Conservation (phyloP, 306 rosid genomes). For the Hylodesmum podocarpum region DNA sequence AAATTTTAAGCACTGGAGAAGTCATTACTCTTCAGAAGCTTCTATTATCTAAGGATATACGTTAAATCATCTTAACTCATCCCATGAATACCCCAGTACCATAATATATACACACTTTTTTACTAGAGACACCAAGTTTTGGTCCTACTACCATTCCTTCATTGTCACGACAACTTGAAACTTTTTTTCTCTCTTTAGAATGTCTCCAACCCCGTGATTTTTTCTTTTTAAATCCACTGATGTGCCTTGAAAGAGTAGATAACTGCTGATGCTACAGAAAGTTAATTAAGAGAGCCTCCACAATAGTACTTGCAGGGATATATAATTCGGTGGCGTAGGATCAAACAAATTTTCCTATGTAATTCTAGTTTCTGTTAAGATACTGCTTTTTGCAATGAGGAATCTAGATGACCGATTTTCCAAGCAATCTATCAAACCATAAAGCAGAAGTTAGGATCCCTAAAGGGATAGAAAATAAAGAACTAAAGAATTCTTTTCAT, state of each 20-base stretch:
- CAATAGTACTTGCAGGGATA: neutral
- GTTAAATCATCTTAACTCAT: no score
- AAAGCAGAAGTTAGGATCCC: slow-evolving; percentile 26
- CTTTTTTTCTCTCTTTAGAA: slow-evolving; percentile 12
- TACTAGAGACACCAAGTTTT: neutral
- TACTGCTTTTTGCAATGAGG: slow-evolving; percentile 21
- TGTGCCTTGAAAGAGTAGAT: slow-evolving; percentile 13
- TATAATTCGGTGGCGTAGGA: neutral
- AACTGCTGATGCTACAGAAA: slow-evolving; percentile 3
- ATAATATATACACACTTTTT: neutral
- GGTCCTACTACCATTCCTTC: slow-evolving; percentile 35
- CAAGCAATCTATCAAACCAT: slow-evolving; percentile 29
- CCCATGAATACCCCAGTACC: neutral
- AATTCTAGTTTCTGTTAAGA: neutral
- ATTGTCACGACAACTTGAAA: slow-evolving; percentile 19
- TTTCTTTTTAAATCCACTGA: neutral
- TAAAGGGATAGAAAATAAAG: slow-evolving; percentile 22
- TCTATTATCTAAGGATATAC: slow-evolving; percentile 21
- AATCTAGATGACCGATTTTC: slow-evolving; percentile 27
- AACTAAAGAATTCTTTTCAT: neutral
- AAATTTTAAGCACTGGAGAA: slow-evolving; percentile 23
- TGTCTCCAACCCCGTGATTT: slow-evolving; percentile 26
- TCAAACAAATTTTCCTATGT: neutral
- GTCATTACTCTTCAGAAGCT: slow-evolving; percentile 28
- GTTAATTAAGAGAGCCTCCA: slow-evolving; percentile 8